Evolutionary conservation across 176 grass and related monocot species (phyloP), one percentile per base, ranked within the genome.

Genomic region (Aegilops bicornis): DNA sequence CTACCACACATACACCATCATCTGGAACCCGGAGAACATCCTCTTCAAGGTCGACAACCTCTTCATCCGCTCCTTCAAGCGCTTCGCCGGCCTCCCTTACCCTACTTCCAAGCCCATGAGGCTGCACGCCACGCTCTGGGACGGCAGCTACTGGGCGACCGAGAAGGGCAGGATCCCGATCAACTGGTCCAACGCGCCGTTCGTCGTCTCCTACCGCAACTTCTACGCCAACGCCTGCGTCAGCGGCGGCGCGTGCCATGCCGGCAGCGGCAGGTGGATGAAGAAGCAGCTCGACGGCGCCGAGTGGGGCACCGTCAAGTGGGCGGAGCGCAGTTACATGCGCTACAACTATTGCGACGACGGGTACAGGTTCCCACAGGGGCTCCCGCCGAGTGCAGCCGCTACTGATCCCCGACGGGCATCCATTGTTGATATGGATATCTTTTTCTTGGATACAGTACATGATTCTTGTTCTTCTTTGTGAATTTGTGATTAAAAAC

Each of bases 101-200:
- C 90, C 90, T 3, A 69, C 20, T 37, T 76, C 84, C 36, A 64
- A 42, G 64, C 90, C 90, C 23, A 91, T 91, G 90, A 77, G 79
- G 36, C 30, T 91, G n/a, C 84, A 88, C 90, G 86, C 45, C 83
- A 88, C 48, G 7, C 54, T 58, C 0, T 58, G 54, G 54, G 54
- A 58, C 54, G 54, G 19, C 54, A 58, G 54, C 54, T 87, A 91
- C 90, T 91, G 90, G 90, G 86, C 90, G 0, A 91, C 90, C 1
- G 17, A 64, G 32, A 73, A 87, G 43, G 90, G 90, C 7, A 23
- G 58, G 31, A 78, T 88, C 50, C 72, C 67, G 12, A 88, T 87
- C 14, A 76, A 91, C 75, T 91, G 90, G 90, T 37, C 35, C 30
- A n/a, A 40, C 22, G 86, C 82, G 12, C 54, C 54, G 0, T 58